Evolutionary conservation across 164 flowering plant species (phyloP), one percentile per base, ranked within the genome.

Genomic region (Brasenia schreberi): DNA sequence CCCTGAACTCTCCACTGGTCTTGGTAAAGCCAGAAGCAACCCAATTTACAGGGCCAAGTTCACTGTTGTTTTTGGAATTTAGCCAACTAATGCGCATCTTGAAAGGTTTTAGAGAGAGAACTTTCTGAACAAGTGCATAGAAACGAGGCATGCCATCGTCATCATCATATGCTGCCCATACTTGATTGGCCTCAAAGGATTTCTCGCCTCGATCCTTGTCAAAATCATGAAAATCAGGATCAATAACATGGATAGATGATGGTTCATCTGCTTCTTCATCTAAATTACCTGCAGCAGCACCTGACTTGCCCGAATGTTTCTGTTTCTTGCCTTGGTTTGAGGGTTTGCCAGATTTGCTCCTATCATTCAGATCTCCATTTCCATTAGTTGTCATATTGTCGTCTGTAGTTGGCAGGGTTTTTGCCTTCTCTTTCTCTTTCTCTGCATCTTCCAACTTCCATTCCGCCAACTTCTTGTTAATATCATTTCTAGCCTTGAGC

Each of bases 111-210:
- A 68, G 44, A 58, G 91, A 85, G 0, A 86, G 68, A 23, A 86
- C 87, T 19, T 52, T 73, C 61, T 81, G 91, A 49, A 88, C 77
- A 75, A 83, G 43, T 27, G 88, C 91, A 80, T 88, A 88, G 67
- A 75, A 83, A 14, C 95, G 81, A 70, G 95, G 95, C 95, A 88
- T 88, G 67, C 89, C 91, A 71, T 88, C 89, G 67, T 83, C 84
- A 64, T 71, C 79, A 69, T 88, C 95, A 71, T 88, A 88, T 5
- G 85, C 89, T 70, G 91, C 85, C 95, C 95, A 88, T 10, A 87
- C 86, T 71, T 87, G 88, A 74, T 77, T 81, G 6, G 74, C 82
- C 39, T 73, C 87, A 73, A 87, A 85, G 43, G 81, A 77, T n/a
- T 56, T 79, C 73, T 82, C 89, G 6, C 81, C 75, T 58, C 91